Percentiles rank a stretch among this genome's conserved stretches.
Conservation (phyloP, 192 early-diverging fungal genomes). For the Coemansia sp. region DNA sequence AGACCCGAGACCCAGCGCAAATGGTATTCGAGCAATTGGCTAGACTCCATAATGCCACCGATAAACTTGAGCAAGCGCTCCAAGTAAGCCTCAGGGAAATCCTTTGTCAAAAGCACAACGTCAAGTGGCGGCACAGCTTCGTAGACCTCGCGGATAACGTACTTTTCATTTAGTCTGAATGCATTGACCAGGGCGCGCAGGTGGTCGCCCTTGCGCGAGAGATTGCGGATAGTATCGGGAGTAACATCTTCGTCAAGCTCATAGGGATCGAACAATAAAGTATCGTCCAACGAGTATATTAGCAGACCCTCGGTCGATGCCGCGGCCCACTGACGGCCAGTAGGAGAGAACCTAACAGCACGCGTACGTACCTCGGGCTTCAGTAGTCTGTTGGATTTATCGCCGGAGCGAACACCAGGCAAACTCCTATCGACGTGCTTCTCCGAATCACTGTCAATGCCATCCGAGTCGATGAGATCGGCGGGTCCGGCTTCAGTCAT, state of each 20-base stretch:
- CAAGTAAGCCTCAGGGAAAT: constrained; percentile 86
- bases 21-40: constrained; percentile 86
- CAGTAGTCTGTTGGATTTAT: constrained; percentile 78
- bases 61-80: constrained; percentile 86
- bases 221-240: constrained; percentile 79
- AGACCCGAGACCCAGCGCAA: constrained; percentile 90
- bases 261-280: constrained; percentile 94
- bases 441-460: constrained; percentile 82
- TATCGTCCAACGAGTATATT: constrained; percentile 95
- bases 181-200: constrained; percentile 89
- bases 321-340: constrained; percentile 92
- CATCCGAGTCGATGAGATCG: constrained; percentile 82
- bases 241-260: constrained; percentile 98
- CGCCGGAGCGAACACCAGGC: constrained; percentile 88
- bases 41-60: constrained; percentile 76
- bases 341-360: constrained; percentile 90
- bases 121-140: constrained; percentile 79
- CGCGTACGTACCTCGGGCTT: constrained; percentile 84
- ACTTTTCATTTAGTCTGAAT: constrained; percentile 89
- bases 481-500: constrained; percentile 95
- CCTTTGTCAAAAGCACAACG: constrained; percentile 75
- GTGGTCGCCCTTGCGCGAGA: constrained; percentile 80
- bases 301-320: constrained; percentile 95
- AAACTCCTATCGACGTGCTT: constrained; percentile 75
- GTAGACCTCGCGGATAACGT: constrained; percentile 78